Evolutionary conservation across 1,284 basidiomycete species (phyloP), one percentile per base, ranked within the genome.

Genomic region (Phellopilus nigrolimitatus): DNA sequence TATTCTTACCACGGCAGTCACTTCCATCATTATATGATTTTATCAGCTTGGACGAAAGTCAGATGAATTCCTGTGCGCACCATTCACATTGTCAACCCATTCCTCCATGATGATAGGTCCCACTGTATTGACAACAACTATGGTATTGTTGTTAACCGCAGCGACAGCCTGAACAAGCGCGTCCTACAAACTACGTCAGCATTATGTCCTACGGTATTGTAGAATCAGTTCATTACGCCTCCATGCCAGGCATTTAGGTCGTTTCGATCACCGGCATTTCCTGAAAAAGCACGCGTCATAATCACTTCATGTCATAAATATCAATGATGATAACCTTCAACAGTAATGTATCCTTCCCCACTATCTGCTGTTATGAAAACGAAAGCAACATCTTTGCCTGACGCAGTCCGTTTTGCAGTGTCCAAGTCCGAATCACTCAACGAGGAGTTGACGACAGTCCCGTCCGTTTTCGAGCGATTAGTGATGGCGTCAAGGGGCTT

Each of bases 111-210:
- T 70, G 24, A 88, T 76, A 0, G 84, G 78, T 0, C 85, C 85
- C 43, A 85, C 84, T n/a, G 76, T 76, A 62, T 91, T 82, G 7
- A 89, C 75, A 3, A 91, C 78, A 21, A 91, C 88, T 30, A 91
- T 74, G 0, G 85, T 88, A 63, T 87, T 84, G 52, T 75, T 69
- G 60, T 79, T 81, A 13, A 68, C 68, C 30, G 68, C 65, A 1
- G 80, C 78, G 10, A 80, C 79, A 42, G 67, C 65, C 27, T 70
- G 61, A 9, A 83, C 76, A 4, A 82, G 68, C 9, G 74, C 72
- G 59, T 88, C 84, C 75, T 78, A 19, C 24, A 37, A 21, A 40
- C 49, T 3, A 45, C 37, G 4, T 74, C 70, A 10, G 10, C 37
- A 12, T 7, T 13, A 33, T n/a, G n/a, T 37, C 3, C n/a, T 15